phyloP scores from a whole-genome alignment of 805 yeast genomes.

The Candida maesae region DNA sequence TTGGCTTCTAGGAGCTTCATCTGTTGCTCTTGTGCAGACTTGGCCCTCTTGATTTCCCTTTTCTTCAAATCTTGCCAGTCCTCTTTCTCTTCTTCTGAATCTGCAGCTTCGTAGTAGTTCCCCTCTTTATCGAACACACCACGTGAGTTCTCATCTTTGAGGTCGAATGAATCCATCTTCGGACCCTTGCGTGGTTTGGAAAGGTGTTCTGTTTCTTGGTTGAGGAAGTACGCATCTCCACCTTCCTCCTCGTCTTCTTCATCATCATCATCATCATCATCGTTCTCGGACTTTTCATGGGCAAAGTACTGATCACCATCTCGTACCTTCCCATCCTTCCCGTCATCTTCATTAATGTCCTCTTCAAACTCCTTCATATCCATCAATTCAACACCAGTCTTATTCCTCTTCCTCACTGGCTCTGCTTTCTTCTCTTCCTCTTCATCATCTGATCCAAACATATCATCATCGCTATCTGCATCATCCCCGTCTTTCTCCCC shows the following conservation, averaged over 20 bases:
- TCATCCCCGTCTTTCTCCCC: neutral
- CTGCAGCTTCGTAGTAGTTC: conserved; percentile 43
- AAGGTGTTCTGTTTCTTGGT: conserved; percentile 21
- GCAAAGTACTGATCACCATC: conserved; percentile 8
- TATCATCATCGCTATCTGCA: conserved; percentile 1
- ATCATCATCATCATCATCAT: conserved; percentile 6
- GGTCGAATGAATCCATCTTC: conserved; percentile 59
- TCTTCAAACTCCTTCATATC: conserved; percentile 26
- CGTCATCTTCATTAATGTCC: conserved; percentile 17
- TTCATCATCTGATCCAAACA: conserved; percentile 25
- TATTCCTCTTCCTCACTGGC: conserved; percentile 30
- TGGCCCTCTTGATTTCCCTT: conserved; percentile 36
- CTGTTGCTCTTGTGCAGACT: conserved; percentile 29
- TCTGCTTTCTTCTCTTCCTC: conserved; percentile 26
- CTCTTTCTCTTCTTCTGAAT: conserved; percentile 30
- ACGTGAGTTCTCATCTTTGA: conserved; percentile 51
- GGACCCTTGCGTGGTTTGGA: conserved; percentile 25
- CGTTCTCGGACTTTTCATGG: neutral
- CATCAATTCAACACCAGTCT: conserved; percentile 9
- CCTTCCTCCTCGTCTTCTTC: conserved; percentile 21
- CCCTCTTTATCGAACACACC: conserved; percentile 63
- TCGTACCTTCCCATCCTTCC: too few species aligned
- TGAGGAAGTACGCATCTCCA: conserved; percentile 17
- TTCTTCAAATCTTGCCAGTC: conserved; percentile 36
- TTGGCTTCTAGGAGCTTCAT: conserved; percentile 25